Percentiles rank a stretch among this genome's conserved stretches.
phyloP scores from a whole-genome alignment of 192 early-diverging fungal genomes.

The Phlyctochytrium arcticum region DNA sequence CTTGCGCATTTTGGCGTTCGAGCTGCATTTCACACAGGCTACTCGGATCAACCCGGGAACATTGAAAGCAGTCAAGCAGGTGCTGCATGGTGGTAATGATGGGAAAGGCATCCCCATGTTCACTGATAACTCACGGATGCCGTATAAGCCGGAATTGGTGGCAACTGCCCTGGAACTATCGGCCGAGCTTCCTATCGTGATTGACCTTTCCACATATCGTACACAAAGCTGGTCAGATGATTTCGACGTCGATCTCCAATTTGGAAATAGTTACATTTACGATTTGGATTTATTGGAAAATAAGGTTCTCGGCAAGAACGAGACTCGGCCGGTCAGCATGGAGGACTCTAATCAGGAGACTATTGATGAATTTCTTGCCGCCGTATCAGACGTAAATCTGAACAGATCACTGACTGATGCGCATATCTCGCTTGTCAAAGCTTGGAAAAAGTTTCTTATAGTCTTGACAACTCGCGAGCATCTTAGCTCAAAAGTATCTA shows the following conservation, averaged over 20 bases:
- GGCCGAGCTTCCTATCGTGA: neutral
- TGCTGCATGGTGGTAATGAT: constrained; percentile 3
- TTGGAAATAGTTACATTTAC: constrained; percentile 22
- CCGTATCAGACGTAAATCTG: constrained; percentile 12
- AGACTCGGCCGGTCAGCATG: neutral
- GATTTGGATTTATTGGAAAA: constrained; percentile 16
- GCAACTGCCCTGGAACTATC: neutral
- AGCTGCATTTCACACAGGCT: constrained; percentile 19
- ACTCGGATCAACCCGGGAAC: neutral
- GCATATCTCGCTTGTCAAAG: constrained; percentile 13
- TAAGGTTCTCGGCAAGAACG: constrained; percentile 8
- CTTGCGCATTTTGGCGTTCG: constrained; percentile 29
- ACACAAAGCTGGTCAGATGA: constrained; percentile 14
- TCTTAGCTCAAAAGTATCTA: neutral
- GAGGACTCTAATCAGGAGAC: constrained; percentile 5
- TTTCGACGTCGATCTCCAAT: constrained; percentile 18
- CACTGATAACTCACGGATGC: constrained; percentile 12
- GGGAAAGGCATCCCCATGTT: constrained; percentile 6
- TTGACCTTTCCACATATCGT: constrained; percentile 15
- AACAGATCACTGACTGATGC: constrained; percentile 29
- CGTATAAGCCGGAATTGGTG: neutral
- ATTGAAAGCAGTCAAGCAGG: constrained; percentile 2
- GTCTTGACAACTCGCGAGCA: too few relatives aligned
- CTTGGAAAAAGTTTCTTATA: constrained; percentile 26
- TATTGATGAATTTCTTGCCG: constrained; percentile 6